A percentile compares a stretch with the other conserved stretches of the same genome.
Conservation (phyloP, 495 filamentous ascomycete genomes). For the Tricharina praecox region DNA sequence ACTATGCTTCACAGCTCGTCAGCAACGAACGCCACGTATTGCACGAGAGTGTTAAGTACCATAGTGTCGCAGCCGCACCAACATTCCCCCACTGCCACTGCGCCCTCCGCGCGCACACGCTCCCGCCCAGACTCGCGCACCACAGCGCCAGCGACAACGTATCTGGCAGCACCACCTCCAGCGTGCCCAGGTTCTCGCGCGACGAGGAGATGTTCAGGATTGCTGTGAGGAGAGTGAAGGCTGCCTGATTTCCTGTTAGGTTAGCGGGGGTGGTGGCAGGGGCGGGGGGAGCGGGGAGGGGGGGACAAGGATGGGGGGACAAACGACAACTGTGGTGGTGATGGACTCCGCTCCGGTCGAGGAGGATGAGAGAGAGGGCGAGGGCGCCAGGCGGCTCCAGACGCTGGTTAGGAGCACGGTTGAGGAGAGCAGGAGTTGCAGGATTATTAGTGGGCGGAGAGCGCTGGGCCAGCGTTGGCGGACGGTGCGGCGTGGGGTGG, state of each 20-base stretch:
- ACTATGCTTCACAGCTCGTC: no score
- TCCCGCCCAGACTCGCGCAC: background rate
- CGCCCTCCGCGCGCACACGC: no score
- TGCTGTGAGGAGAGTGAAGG: background rate
- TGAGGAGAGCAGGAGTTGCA: background rate
- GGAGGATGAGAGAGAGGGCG: background rate
- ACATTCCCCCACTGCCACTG: no score
- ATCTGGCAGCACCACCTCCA: conserved; percentile 2
- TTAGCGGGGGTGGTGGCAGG: background rate
- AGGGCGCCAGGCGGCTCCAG: background rate
- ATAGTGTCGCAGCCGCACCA: no score
- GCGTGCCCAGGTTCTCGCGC: background rate
- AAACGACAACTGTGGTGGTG: background rate
- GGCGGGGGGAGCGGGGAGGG: no score
- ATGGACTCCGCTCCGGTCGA: background rate
- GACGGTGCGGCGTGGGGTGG: background rate
- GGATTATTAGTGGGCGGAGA: background rate
- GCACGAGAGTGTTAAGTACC: no score
- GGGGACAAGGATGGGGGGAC: background rate
- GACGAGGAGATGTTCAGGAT: background rate
- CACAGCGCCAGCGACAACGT: conserved; percentile 2
- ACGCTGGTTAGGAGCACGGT: background rate
- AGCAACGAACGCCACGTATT: no score
- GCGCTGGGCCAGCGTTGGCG: background rate
- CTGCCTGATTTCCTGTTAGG: background rate